Base-by-base conservation (phyloP, 2,329 filamentous ascomycete species). In the Sphaerulina vaccinii region DNA sequence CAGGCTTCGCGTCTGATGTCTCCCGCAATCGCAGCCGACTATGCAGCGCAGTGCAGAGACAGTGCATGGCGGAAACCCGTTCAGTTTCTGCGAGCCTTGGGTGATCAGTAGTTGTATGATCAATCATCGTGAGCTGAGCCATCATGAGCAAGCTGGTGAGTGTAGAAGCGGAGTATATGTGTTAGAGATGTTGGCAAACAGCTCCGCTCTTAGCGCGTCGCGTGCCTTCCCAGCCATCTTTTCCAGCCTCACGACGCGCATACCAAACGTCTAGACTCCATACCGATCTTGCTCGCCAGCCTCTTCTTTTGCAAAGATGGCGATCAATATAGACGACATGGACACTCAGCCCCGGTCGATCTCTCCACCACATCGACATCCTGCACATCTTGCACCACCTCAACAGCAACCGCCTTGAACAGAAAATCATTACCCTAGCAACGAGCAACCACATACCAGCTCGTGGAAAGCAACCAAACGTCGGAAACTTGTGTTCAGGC, bases 321-420 rank as follows among this genome's bases (percentile, higher is more conserved):
- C 45, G 13, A 18, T 37, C 22, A n/a, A 33, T 35, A 23, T 35
- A 40, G 45, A 27, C 45, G 35, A 35, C 24, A 24, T 27, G 45
- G 29, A 23, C 15, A 23, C 41, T 41, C 24, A 29, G 19, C 36
- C 45, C 45, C 41, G 36, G 23, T 19, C 27, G 24, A 41, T 41
- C 37, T 32, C 37, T 42, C 40, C 48, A 50, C 36, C 21, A 40
- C 18, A 38, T 49, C 36, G 18, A 40, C 18, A 38, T 49, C 50
- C 44, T 54, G 36, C 45, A 50, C 29, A 21, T 35, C 54, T 56
- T 46, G 50, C 53, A 53, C 55, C 42, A 53, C 39, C 46, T 35
- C 27, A 46, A 46, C 51, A 49, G 16, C 50, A 36, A 51, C 55
- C 57, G 38, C 57, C 52, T 42, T 60, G 55, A 55, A 21, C 43